A percentile compares a stretch with the other conserved stretches of the same genome.
phyloP scores from a whole-genome alignment of 768 basidiomycete species.

The Mycena belliarum region DNA sequence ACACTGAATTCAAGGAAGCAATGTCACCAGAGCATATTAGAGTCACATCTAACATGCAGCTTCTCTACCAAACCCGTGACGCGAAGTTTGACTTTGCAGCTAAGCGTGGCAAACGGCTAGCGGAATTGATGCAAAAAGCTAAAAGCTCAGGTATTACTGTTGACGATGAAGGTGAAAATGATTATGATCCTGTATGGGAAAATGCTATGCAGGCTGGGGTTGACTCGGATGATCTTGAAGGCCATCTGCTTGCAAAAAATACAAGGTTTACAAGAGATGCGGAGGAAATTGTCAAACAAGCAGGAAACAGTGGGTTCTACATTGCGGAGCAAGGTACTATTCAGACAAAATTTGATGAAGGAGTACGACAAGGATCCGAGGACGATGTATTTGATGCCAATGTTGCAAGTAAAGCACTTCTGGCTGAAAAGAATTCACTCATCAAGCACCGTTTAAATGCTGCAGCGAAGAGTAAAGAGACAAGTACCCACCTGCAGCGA shows the following conservation, averaged over 20 bases:
- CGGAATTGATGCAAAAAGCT: neutral
- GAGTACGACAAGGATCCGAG: neutral
- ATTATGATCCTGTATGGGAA: constrained; percentile 9
- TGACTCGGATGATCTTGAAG: neutral
- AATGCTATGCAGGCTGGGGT: constrained; percentile 6
- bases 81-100: neutral
- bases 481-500: neutral
- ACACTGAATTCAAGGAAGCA: neutral
- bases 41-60: constrained; percentile 9
- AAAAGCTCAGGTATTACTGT: neutral
- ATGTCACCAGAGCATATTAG: neutral
- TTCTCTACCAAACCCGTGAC: constrained; percentile 7
- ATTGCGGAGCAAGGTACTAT: neutral
- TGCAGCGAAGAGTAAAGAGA: neutral
- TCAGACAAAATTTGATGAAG: neutral
- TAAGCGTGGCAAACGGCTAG: neutral
- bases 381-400: neutral
- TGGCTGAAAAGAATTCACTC: neutral
- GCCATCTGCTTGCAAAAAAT: neutral
- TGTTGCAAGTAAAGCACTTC: neutral
- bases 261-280: neutral
- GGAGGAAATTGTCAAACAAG: neutral
- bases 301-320: neutral
- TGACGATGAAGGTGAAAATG: neutral
- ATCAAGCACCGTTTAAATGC: constrained; percentile 1